Conservation (phyloP, 345 rosid species). For the Citrus mangshanensis region DNA sequence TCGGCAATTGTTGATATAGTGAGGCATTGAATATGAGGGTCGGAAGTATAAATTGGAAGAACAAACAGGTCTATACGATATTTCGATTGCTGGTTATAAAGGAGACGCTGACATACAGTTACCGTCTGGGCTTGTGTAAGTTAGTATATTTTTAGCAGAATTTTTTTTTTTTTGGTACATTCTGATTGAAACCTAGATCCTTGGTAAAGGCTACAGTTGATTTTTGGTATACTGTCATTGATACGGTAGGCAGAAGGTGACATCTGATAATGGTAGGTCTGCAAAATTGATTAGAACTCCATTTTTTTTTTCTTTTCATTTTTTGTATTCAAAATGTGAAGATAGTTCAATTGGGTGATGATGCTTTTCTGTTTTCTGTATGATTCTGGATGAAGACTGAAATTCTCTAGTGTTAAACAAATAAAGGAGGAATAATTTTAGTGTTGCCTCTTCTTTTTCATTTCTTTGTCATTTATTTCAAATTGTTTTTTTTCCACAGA, state of each 20-base stretch:
- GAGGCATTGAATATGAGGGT: constrained; percentile 11
- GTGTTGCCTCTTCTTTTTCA: background rate
- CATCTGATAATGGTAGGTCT: background rate
- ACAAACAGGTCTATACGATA: background rate
- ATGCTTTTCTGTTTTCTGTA: too few relatives aligned
- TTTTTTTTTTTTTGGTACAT: background rate
- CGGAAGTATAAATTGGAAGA: background rate
- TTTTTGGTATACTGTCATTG: background rate
- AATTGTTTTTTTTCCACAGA: too few relatives aligned
- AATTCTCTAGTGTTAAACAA: background rate
- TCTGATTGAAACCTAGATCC: background rate
- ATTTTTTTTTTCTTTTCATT: too few relatives aligned
- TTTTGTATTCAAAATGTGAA: background rate
- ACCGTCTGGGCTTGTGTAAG: background rate
- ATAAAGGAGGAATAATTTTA: background rate
- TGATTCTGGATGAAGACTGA: background rate
- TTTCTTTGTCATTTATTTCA: background rate
- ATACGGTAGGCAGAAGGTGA: background rate
- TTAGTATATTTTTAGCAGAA: background rate
- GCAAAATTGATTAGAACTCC: too few relatives aligned
- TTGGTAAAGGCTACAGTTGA: background rate
- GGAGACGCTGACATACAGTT: background rate
- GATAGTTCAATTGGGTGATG: background rate
- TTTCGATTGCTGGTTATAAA: background rate
- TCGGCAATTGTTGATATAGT: constrained; percentile 25